Conservation (phyloP, 805 yeast species). For the Schwanniomyces vanrijiae region DNA sequence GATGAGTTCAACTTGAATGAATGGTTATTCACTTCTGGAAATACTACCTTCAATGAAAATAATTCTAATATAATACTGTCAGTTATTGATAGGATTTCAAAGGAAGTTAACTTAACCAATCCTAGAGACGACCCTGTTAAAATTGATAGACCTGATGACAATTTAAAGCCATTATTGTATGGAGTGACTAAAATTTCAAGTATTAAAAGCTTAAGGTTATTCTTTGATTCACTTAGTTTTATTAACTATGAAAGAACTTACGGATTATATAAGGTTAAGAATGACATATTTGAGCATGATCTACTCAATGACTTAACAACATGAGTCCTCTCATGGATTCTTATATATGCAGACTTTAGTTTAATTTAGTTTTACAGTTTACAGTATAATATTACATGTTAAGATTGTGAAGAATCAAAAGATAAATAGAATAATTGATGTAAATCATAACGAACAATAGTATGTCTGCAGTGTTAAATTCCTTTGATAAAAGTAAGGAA, state of each 20-base stretch:
- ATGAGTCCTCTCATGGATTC: not conserved
- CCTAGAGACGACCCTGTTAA: slow-evolving; percentile 38
- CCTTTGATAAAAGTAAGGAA: slow-evolving; percentile 4
- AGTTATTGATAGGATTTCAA: slow-evolving; percentile 49
- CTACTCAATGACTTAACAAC: slow-evolving; percentile 53
- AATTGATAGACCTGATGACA: slow-evolving; percentile 30
- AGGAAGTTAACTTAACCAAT: slow-evolving; percentile 27
- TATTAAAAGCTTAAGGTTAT: slow-evolving; percentile 53
- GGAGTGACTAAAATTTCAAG: slow-evolving; percentile 41
- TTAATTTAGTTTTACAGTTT: not conserved
- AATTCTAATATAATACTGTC: slow-evolving; percentile 20
- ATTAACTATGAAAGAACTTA: slow-evolving; percentile 66
- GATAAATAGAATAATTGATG: not conserved
- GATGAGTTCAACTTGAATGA: slow-evolving; percentile 79
- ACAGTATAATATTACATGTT: not conserved
- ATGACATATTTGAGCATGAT: slow-evolving; percentile 53
- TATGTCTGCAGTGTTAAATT: slow-evolving; percentile 6
- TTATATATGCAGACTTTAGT: not conserved
- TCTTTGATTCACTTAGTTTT: slow-evolving; percentile 65
- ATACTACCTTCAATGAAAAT: slow-evolving; percentile 55
- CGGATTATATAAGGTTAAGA: slow-evolving; percentile 38
- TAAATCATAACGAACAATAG: not conserved
- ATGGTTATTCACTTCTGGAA: slow-evolving; percentile 83
- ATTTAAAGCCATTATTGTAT: slow-evolving; percentile 44
- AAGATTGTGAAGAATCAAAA: not conserved